These are phyloP conservation scores for Zymoseptoria crescenta DNA, from an alignment of 2,329 filamentous ascomycete genomes.

Conservation along the genomic window DNA sequence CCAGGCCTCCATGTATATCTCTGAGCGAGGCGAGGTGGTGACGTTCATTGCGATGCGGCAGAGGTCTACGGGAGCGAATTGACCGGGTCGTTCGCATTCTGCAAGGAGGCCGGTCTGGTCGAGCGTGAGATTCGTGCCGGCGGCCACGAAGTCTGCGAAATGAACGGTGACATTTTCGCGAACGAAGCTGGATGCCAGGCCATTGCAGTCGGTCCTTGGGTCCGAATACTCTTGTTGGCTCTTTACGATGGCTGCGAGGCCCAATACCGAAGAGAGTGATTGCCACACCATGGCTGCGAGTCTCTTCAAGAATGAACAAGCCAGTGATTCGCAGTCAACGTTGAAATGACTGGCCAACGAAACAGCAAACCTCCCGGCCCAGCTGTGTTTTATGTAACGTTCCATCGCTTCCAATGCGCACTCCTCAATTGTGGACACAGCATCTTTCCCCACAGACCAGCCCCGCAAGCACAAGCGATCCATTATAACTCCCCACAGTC, in stretches of 20 bases:
- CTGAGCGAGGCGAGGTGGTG: conserved; percentile 33
- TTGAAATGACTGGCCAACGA: background rate
- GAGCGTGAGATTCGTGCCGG: conserved; percentile 24
- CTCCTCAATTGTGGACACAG: background rate
- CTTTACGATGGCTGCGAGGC: background rate
- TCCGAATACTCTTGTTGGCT: background rate
- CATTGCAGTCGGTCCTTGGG: background rate
- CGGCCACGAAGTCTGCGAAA: conserved; percentile 18
- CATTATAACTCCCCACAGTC: background rate
- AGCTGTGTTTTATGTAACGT: background rate
- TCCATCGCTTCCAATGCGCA: background rate
- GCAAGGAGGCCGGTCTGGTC: conserved; percentile 25
- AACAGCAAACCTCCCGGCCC: background rate
- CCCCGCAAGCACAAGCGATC: background rate
- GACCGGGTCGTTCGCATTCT: conserved; percentile 31
- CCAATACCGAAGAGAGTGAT: background rate
- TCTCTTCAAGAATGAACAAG: background rate
- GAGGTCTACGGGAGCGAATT: conserved; percentile 31
- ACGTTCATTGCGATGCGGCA: conserved; percentile 37
- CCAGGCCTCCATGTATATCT: conserved; percentile 40
- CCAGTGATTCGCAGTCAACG: background rate
- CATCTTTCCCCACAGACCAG: background rate
- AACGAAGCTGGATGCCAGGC: conserved; percentile 14
- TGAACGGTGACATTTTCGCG: conserved; percentile 22
- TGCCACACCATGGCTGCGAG: background rate